These are phyloP conservation scores for Harringtonia lauricola DNA, from an alignment of 2,329 filamentous ascomycete species.

Conservation along the genomic window DNA sequence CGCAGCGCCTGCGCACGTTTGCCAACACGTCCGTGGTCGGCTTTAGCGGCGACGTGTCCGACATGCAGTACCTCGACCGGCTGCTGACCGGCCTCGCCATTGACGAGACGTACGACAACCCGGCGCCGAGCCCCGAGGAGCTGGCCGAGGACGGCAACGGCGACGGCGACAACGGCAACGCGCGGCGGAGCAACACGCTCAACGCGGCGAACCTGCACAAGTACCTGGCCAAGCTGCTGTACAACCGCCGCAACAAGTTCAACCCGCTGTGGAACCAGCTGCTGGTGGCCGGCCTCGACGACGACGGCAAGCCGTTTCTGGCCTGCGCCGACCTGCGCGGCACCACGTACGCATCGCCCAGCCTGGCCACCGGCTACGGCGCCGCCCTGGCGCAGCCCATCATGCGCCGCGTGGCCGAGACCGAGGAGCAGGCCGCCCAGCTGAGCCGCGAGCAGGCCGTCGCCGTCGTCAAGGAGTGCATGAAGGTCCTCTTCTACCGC, in stretches of 20 bases:
- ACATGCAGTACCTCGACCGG: slow-evolving; percentile 98
- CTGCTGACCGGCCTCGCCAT: slow-evolving; percentile 79
- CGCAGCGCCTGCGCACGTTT: slow-evolving; percentile 89
- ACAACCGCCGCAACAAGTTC: slow-evolving; percentile 89
- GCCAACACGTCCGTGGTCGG: slow-evolving; percentile 76
- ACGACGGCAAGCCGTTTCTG: slow-evolving; percentile 72
- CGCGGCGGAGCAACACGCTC: slow-evolving; percentile 41
- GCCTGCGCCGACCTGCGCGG: slow-evolving; percentile 86
- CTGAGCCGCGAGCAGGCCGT: slow-evolving; percentile 72
- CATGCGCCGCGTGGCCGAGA: slow-evolving; percentile 70
- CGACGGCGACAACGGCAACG: slow-evolving; percentile 58
- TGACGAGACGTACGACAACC: slow-evolving; percentile 67
- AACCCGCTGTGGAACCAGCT: slow-evolving; percentile 97
- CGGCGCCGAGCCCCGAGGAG: slow-evolving; percentile 19
- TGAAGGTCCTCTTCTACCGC: slow-evolving; percentile 97
- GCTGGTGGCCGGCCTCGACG: slow-evolving; percentile 80
- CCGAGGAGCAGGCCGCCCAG: slow-evolving; percentile 64
- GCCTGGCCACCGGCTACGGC: slow-evolving; percentile 87
- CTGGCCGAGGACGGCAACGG: slow-evolving; percentile 19
- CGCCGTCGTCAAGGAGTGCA: slow-evolving; percentile 75
- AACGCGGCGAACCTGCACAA: slow-evolving; percentile 92
- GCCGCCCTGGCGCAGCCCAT: slow-evolving; percentile 88
- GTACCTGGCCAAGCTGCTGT: slow-evolving; percentile 92
- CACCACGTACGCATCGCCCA: slow-evolving; percentile 80
- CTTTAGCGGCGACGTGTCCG: slow-evolving; percentile 92